Base-by-base conservation (phyloP, 2,329 filamentous ascomycete species). In the Pochonia chlamydosporia region DNA sequence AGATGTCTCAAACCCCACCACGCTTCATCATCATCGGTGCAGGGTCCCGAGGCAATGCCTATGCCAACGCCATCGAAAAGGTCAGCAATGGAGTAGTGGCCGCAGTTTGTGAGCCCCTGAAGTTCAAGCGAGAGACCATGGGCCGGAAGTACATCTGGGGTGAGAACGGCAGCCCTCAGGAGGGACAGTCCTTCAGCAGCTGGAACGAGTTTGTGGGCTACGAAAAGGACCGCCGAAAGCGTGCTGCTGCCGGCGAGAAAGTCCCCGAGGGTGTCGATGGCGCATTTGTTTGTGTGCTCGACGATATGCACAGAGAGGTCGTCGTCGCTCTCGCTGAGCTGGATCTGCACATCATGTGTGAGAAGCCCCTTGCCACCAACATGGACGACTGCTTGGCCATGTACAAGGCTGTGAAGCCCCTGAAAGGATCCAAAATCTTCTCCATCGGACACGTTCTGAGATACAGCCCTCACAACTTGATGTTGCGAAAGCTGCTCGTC, bases 401-500 rank as follows among this genome's bases (percentile, higher is more conserved):
- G 58, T 89, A 82, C 63, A 68, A 69, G 42, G 75, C 82, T 1
- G 62, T 88, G 52, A 61, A 67, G 13, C 63, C 65, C 6, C 55
- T 52, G 1, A 50, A 56, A 18, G 40, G 47, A 3, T 54, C 59
- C 25, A 68, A 62, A 40, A 74, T 97, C 36, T 95, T 97, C 64
- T 90, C 89, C 1, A 89, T 97, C 48, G 92, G 93, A 11, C 93
- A 99, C 67, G 93, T 99, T 13, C 72, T 99, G 48, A 79, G 92
- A 30, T 97, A 97, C 66, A 95, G 85, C 57, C 91, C 91, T 9
- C 91, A 96, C 65, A 97, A 97, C 62, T 85, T 89, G 65, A 70
- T 92, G 47, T 74, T 99, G 24, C 82, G 90, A 43, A 83, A 85
- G 60, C 70, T 97, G 14, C 74, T 97, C 5, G 75, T 90, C 1